Evolutionary conservation across 2,329 filamentous ascomycete species (phyloP).

Genomic region (Helminthosporium solani): DNA sequence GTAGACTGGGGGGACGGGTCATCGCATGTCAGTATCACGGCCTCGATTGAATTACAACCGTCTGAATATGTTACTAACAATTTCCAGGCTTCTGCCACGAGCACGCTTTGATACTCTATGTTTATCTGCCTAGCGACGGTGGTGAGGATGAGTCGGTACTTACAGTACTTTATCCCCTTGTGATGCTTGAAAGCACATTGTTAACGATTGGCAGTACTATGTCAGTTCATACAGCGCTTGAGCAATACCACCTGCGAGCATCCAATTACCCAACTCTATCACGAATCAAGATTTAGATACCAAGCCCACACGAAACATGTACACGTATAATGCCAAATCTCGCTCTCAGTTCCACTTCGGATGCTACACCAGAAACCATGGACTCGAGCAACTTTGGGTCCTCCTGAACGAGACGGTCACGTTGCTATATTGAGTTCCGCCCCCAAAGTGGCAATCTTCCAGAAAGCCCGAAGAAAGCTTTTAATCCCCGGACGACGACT

Average conservation of each 20-base stretch:
- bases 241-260: not conserved
- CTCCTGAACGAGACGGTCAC: not conserved
- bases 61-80: slow-evolving; percentile 15
- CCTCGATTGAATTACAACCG: not conserved
- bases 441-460: slow-evolving; percentile 5
- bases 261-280: not conserved
- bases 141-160: slow-evolving; percentile 71
- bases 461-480: not conserved
- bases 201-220: slow-evolving; percentile 52
- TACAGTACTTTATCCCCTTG: slow-evolving; percentile 56
- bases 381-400: not conserved
- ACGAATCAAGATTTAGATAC: slow-evolving; percentile 10
- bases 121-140: slow-evolving; percentile 74
- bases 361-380: not conserved
- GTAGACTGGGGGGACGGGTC: slow-evolving; percentile 81
- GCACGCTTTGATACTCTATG: slow-evolving; percentile 78
- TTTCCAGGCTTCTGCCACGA: slow-evolving; percentile 67
- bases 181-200: not conserved
- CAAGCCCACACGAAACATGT: slow-evolving; percentile 4
- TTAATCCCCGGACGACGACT: not conserved
- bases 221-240: slow-evolving; percentile 57
- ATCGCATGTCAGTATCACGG: slow-evolving; percentile 70
- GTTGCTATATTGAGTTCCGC: not conserved
- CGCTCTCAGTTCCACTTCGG: not conserved
- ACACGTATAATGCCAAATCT: not conserved